Conservation (phyloP, 2,329 filamentous ascomycete genomes). For the Verticillium albo-atrum region DNA sequence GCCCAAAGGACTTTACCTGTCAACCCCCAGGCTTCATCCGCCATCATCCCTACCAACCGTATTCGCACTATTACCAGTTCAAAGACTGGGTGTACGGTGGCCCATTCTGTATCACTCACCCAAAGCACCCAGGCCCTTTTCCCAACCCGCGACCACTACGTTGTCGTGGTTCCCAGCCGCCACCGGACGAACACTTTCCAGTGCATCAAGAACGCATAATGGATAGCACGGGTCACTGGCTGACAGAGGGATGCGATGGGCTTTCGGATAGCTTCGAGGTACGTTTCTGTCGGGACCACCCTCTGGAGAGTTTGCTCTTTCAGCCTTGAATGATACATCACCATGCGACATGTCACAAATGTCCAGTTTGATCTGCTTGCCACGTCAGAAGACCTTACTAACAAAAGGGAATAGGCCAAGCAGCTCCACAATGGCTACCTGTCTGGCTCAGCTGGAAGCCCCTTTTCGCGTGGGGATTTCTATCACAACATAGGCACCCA, state of each 20-base stretch:
- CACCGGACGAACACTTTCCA: not conserved
- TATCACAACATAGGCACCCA: not conserved
- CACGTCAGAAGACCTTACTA: not conserved
- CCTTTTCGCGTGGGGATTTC: constrained; percentile 7
- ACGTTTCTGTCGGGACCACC: not conserved
- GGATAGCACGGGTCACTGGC: constrained; percentile 5
- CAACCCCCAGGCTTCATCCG: not conserved
- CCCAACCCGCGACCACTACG: not conserved
- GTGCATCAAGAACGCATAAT: constrained; percentile 1
- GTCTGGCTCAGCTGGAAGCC: constrained; percentile 11
- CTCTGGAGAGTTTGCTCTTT: not conserved
- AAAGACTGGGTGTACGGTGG: not conserved
- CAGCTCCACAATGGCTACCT: constrained; percentile 13
- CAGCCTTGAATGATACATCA: not conserved
- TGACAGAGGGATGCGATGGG: constrained; percentile 2
- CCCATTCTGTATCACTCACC: not conserved
- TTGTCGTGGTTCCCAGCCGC: not conserved
- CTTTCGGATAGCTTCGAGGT: constrained; percentile 13
- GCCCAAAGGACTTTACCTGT: not conserved
- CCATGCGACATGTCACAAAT: not conserved
- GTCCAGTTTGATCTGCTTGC: not conserved
- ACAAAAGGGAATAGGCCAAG: constrained; percentile 3
- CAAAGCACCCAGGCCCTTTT: not conserved
- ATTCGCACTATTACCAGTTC: not conserved
- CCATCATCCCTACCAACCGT: not conserved